phyloP scores from a whole-genome alignment of 441 rosid genomes.

The Arabidopsis hybrid region DNA sequence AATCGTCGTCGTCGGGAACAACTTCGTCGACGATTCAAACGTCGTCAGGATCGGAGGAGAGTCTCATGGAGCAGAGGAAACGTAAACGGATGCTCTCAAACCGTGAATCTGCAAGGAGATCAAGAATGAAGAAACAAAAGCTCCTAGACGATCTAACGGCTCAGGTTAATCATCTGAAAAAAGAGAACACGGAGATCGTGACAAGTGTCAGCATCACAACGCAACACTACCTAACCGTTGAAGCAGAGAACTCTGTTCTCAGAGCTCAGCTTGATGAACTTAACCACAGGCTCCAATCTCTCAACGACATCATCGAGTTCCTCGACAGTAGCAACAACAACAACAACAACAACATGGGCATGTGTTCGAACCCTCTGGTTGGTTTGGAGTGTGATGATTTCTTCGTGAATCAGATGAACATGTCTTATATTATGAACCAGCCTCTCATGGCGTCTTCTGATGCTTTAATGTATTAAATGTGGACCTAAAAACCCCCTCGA shows the following conservation, averaged over 20 bases:
- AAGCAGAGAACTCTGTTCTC: constrained; percentile 79
- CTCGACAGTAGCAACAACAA: constrained; percentile 34
- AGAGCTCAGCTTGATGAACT: constrained; percentile 78
- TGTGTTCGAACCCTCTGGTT: constrained; percentile 34
- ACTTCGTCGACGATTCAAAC: constrained; percentile 56
- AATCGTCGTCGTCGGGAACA: constrained; percentile 65
- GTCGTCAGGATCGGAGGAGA: constrained; percentile 63
- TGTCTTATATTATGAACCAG: constrained; percentile 59
- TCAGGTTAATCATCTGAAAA: constrained; percentile 57
- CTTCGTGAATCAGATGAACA: constrained; percentile 56
- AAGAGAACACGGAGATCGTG: constrained; percentile 64
- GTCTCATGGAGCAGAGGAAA: constrained; percentile 77
- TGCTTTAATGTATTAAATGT: constrained; percentile 50
- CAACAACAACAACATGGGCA: constrained; percentile 28
- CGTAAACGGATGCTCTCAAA: constrained; percentile 88
- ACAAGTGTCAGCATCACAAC: constrained; percentile 64
- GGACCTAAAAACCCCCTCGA: constrained; percentile 25
- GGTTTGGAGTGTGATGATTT: constrained; percentile 50
- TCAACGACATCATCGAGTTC: constrained; percentile 68
- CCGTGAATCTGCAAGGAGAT: constrained; percentile 93
- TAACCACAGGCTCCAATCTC: constrained; percentile 63
- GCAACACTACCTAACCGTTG: constrained; percentile 58
- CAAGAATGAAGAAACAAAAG: constrained; percentile 89
- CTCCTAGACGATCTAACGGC: constrained; percentile 75
- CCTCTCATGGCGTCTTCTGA: constrained; percentile 76